Percentiles rank a stretch among this genome's conserved stretches.
phyloP scores from a whole-genome alignment of 1,139 yeast species.

The Debaryomyces sp. region DNA sequence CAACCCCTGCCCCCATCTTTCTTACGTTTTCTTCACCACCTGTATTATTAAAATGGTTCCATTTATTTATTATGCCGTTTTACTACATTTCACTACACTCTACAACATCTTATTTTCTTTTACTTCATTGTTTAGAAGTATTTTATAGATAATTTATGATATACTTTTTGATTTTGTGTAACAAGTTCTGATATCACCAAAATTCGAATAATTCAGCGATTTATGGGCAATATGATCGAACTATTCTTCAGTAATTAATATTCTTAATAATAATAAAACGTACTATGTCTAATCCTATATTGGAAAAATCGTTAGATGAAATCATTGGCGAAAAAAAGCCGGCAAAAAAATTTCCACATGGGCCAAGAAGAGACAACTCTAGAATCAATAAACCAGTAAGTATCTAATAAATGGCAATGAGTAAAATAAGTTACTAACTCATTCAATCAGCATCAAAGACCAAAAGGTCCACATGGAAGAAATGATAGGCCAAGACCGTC shows the following conservation, averaged over 20 bases:
- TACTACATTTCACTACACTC: neutral
- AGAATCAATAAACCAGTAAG: slow-evolving; percentile 14
- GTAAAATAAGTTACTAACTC: neutral
- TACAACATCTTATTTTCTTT: neutral
- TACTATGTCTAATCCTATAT: slow-evolving; percentile 35
- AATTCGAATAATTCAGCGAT: neutral
- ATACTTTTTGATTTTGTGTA: slow-evolving; percentile 4
- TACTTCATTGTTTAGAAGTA: slow-evolving; percentile 1
- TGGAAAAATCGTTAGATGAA: slow-evolving; percentile 63
- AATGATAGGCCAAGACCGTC: slow-evolving; percentile 6
- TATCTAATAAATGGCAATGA: neutral
- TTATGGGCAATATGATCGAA: neutral
- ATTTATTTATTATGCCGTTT: neutral
- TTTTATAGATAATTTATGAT: neutral
- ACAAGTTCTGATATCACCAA: neutral
- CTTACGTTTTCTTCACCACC: neutral
- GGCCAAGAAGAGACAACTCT: slow-evolving; percentile 15
- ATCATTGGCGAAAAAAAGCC: slow-evolving; percentile 47
- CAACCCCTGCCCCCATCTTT: neutral
- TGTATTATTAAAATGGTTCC: neutral
- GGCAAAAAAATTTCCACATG: slow-evolving; percentile 14
- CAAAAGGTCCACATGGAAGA: neutral
- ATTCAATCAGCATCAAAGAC: neutral
- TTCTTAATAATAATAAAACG: neutral
- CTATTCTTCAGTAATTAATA: neutral